Conservation (phyloP, 2,329 filamentous ascomycete species). For the Pseudocercospora vitis region DNA sequence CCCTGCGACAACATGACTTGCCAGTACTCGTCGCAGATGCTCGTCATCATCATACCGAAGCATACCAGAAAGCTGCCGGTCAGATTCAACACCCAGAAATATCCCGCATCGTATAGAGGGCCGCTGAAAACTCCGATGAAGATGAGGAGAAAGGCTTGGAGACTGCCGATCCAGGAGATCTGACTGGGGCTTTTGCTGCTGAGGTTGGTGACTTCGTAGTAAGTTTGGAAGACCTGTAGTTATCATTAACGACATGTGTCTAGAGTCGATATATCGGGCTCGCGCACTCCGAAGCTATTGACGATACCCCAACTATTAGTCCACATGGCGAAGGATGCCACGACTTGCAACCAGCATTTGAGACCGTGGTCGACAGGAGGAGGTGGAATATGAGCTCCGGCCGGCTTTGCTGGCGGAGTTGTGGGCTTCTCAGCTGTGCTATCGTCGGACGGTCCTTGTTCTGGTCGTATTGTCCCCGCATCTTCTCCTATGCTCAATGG, state of each 20-base stretch:
- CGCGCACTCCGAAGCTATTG: neutral
- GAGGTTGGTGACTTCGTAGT: slow-evolving; percentile 5
- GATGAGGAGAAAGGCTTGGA: slow-evolving; percentile 47
- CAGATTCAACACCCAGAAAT: slow-evolving; percentile 8
- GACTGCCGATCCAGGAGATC: slow-evolving; percentile 16
- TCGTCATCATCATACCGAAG: slow-evolving; percentile 19
- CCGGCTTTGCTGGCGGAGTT: neutral
- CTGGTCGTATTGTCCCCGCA: neutral
- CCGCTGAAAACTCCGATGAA: slow-evolving; percentile 32
- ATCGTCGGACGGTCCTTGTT: neutral
- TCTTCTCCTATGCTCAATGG: neutral
- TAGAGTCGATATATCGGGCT: neutral
- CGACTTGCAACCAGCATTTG: slow-evolving; percentile 3
- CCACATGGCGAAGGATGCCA: slow-evolving; percentile 9
- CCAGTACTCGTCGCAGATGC: slow-evolving; percentile 11
- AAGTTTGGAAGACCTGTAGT: slow-evolving; percentile 12
- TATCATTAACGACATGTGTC: neutral
- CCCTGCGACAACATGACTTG: slow-evolving; percentile 18
- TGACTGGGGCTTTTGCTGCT: neutral
- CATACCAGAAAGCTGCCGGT: slow-evolving; percentile 11
- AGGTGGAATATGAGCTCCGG: neutral
- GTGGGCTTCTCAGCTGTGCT: neutral
- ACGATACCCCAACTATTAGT: slow-evolving; percentile 9
- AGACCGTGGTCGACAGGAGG: slow-evolving; percentile 6
- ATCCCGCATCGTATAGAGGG: slow-evolving; percentile 17